Base-by-base conservation (phyloP, 2,329 filamentous ascomycete genomes). In the Stachybotrys elegans region DNA sequence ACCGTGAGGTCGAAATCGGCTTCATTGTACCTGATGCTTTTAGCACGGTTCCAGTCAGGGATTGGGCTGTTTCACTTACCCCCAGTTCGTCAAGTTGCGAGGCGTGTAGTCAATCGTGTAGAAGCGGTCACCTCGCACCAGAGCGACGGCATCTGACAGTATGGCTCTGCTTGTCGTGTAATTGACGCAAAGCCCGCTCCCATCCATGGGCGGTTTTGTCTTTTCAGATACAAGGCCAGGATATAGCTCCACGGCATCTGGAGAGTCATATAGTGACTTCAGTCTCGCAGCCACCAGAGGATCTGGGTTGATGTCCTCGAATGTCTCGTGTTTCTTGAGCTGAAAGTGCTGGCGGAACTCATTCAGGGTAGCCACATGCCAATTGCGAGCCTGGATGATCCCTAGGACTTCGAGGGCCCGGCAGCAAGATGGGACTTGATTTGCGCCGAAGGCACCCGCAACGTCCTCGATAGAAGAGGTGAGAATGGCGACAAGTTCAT, bases 51-150 rank as follows among this genome's bases (percentile, higher is more conserved):
- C 13, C 13, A 6, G 34, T 6, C 20, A 5, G 14, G 14, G 17
- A 32, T 5, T 5, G 29, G 11, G 29, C 29, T n/a, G 16, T 5
- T 37, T 14, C 20, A 41, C 49, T 42, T 71, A 83, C 42, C 83
- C 83, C 81, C 81, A 86, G 58, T 83, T 84, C 3, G 83, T 86
- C 40, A 87, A 61, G 50, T 77, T 81, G 27, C 72, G 71, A 0
- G 81, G 57, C 3, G 78, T 74, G 51, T 75, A 83, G 57, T 84
- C 81, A 5, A 59, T 48, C 2, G 79, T 83, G 60, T 81, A 82
- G 63, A 83, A 81, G 16, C 81, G 67, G 51, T 84, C 81, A 16
- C 78, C 78, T 17, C 81, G 75, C 5, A 84, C 79, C 16, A 84
- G 66, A 5, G 77, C 70, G 5, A 83, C 78, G 1, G 79, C 79